Evolutionary conservation across 441 rosid genomes (phyloP), one percentile per base, ranked within the genome.

Genomic region (Metrosideros polymorpha): DNA sequence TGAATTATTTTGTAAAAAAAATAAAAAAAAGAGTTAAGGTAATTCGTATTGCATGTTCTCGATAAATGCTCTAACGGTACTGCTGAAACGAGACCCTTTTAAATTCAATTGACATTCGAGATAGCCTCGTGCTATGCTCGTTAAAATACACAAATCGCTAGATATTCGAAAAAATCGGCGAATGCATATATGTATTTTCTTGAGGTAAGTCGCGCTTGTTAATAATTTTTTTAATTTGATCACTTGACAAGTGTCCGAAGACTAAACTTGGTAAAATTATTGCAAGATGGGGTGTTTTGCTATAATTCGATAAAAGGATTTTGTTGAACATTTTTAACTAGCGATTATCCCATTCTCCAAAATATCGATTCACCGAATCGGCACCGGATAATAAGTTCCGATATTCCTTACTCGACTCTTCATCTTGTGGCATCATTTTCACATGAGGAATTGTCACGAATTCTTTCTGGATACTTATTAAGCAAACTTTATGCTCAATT

Each of bases 151-250:
- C 8, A 52, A 15, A 61, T 61, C 2, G 0, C 3, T 0, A 17
- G 5, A 15, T 29, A 7, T 63, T 63, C 6, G 1, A 32, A 35
- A 9, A 30, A 61, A 61, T 8, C 13, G 1, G 8, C 10, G 0
- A 19, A 19, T 9, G 6, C 2, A 0, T 0, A 10, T 2, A 0
- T 27, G 2, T 32, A 10, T 63, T 4, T 10, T 63, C 13, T 12
- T 5, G 0, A 32, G 3, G 4, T 32, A 4, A 32, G 13, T 1
- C 4, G 13, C 2, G 27, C 42, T 66, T 9, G 12, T 10, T 19
- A 35, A 66, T 63, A 18, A 63, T 18, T 32, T 50, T 9, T 1
- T 19, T 10, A 39, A 24, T 71, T 71, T 22, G 5, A 3, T 71
- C 2, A 1, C 27, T 22, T 35, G 15, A 39, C n/a, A 3, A 39